Evolutionary conservation across 768 basidiomycete species (phyloP).

Genomic region (Amanita molliuscula): DNA sequence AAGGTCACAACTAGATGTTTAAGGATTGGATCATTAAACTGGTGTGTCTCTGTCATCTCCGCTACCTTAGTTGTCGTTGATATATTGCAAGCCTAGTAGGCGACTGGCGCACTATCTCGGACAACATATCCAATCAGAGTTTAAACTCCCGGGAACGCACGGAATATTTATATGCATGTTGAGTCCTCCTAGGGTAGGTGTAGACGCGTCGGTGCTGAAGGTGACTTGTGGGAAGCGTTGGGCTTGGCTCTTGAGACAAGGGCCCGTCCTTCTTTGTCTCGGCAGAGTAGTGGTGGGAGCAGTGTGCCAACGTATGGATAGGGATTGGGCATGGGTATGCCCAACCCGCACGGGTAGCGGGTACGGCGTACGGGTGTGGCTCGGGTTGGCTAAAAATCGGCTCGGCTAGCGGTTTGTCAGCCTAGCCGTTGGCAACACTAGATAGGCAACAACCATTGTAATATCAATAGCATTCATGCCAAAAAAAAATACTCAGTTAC

Average conservation of each 20-base stretch:
- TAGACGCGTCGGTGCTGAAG: neutral
- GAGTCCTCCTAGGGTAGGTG: neutral
- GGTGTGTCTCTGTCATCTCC: no score
- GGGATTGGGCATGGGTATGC: no score
- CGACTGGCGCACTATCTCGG: neutral
- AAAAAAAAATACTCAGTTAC: no score
- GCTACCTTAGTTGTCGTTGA: neutral
- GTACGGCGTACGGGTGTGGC: no score
- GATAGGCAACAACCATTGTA: no score
- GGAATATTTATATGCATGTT: neutral
- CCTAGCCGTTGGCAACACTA: no score
- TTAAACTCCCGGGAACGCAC: neutral
- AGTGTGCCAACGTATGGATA: no score
- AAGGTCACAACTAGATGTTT: neutral
- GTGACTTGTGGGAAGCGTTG: neutral
- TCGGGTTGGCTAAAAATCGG: no score
- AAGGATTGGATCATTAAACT: no score
- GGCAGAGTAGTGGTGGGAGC: neutral
- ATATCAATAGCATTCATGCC: no score
- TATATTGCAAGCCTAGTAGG: neutral
- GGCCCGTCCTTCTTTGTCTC: neutral
- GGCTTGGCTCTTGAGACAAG: neutral
- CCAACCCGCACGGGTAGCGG: no score
- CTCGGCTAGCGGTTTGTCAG: no score
- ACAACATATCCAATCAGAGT: neutral